These are phyloP conservation scores for Betula pendula DNA, from an alignment of 306 rosid species.

Conservation along the genomic window DNA sequence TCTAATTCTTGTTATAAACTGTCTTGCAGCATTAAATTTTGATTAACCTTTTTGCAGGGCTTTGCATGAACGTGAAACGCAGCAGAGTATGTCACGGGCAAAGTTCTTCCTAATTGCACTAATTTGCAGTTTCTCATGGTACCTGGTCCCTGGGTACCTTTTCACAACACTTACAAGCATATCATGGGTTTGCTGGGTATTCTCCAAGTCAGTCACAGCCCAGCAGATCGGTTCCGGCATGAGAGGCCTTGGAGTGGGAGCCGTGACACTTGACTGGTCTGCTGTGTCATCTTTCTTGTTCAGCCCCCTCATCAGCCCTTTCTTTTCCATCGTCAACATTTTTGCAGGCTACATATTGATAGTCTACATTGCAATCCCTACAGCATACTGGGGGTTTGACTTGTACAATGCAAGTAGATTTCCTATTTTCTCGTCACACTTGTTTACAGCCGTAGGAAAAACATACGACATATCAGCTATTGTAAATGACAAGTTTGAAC, in stretches of 20 bases:
- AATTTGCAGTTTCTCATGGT: constrained; percentile 69
- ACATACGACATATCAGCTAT: constrained; percentile 54
- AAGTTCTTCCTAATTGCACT: constrained; percentile 74
- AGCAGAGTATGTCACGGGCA: constrained; percentile 37
- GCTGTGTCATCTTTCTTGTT: constrained; percentile 70
- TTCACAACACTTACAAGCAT: constrained; percentile 76
- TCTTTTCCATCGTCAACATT: constrained; percentile 70
- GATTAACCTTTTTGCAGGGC: constrained; percentile 47
- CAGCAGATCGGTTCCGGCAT: constrained; percentile 85
- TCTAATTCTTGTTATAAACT: not conserved
- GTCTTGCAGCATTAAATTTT: too few relatives aligned
- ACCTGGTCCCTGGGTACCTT: constrained; percentile 62
- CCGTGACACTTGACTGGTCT: constrained; percentile 72
- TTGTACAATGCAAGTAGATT: constrained; percentile 49
- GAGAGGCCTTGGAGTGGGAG: constrained; percentile 79
- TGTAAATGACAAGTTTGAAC: constrained; percentile 63
- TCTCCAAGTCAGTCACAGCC: constrained; percentile 78
- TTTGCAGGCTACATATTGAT: constrained; percentile 53
- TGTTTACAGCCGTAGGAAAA: constrained; percentile 63
- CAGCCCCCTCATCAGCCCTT: constrained; percentile 79
- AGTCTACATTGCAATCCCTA: constrained; percentile 50
- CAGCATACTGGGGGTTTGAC: constrained; percentile 67
- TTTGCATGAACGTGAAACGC: constrained; percentile 63
- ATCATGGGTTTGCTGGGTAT: constrained; percentile 81
- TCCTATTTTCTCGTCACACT: constrained; percentile 76